Evolutionary conservation across 2,329 filamentous ascomycete genomes (phyloP).

Genomic region (Myriangium duriaei): DNA sequence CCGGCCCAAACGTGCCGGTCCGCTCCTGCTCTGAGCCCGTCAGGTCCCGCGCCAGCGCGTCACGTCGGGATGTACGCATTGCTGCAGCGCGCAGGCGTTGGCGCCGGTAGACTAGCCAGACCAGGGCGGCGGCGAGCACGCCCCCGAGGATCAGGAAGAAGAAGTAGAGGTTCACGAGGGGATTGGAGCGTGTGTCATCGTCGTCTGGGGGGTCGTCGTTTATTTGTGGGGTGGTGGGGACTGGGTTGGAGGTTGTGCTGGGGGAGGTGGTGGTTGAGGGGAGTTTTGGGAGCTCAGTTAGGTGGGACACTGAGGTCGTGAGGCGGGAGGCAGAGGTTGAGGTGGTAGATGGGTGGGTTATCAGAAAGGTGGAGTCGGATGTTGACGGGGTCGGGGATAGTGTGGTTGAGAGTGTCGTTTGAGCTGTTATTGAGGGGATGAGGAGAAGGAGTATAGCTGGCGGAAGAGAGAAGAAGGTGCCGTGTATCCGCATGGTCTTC

Average conservation of each 20-base stretch:
- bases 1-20: neutral
- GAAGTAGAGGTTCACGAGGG: conserved; percentile 39
- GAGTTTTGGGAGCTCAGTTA: neutral
- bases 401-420: neutral
- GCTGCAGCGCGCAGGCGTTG: conserved; percentile 20
- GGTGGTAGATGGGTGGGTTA: neutral
- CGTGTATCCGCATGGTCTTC: too few species aligned
- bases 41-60: conserved; percentile 25
- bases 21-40: conserved; percentile 15
- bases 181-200: conserved; percentile 7
- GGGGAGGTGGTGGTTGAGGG: neutral
- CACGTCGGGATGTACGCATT: conserved; percentile 17
- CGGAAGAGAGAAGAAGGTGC: too few species aligned
- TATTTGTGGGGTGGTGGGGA: conserved; percentile 2
- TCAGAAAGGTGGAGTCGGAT: neutral
- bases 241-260: conserved; percentile 1
- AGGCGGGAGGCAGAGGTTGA: neutral
- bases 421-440: neutral
- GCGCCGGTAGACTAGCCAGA: conserved; percentile 35
- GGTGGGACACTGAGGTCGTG: neutral
- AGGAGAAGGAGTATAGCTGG: neutral
- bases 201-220: neutral
- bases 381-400: neutral
- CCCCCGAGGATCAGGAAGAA: conserved; percentile 44
- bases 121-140: conserved; percentile 31